phyloP scores from a whole-genome alignment of 352 stramenopile species.

The Phytophthora pisi region DNA sequence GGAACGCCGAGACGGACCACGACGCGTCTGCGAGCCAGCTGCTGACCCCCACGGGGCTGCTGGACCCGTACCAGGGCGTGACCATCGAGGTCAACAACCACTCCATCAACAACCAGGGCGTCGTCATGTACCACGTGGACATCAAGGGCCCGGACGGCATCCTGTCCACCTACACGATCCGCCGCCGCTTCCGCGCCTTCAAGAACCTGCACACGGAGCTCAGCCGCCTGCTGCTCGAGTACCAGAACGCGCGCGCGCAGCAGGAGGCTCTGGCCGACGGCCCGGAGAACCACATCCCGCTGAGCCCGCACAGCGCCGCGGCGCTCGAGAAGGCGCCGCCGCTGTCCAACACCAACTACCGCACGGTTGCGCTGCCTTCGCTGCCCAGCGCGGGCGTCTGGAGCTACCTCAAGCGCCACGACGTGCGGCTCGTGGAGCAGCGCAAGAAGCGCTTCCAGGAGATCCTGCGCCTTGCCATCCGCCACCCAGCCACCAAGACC shows the following conservation, averaged over 20 bases:
- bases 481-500: constrained; percentile 71
- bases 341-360: constrained; percentile 47
- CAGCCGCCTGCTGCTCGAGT: constrained; percentile 57
- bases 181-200: constrained; percentile 79
- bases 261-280: constrained; percentile 13
- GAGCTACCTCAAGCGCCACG: constrained; percentile 84
- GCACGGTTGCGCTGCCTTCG: constrained; percentile 56
- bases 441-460: constrained; percentile 84
- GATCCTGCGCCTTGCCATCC: constrained; percentile 80
- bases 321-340: constrained; percentile 34
- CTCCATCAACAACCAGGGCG: constrained; percentile 76
- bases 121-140: constrained; percentile 90
- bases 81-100: constrained; percentile 74
- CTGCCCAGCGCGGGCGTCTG: constrained; percentile 79
- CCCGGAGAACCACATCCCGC: constrained; percentile 44
- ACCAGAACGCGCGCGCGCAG: constrained; percentile 43
- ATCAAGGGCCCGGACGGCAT: constrained; percentile 79
- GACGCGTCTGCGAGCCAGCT: constrained; percentile 42
- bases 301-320: constrained; percentile 48
- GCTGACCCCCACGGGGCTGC: constrained; percentile 37
- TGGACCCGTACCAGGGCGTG: constrained; percentile 73
- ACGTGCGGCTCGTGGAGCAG: constrained; percentile 79
- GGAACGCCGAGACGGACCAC: constrained; percentile 51
- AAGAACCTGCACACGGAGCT: constrained; percentile 81
- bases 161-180: constrained; percentile 87